Evolutionary conservation across 192 early-diverging fungal species (phyloP), one percentile per base, ranked within the genome.

Genomic region (Mortierella antarctica): DNA sequence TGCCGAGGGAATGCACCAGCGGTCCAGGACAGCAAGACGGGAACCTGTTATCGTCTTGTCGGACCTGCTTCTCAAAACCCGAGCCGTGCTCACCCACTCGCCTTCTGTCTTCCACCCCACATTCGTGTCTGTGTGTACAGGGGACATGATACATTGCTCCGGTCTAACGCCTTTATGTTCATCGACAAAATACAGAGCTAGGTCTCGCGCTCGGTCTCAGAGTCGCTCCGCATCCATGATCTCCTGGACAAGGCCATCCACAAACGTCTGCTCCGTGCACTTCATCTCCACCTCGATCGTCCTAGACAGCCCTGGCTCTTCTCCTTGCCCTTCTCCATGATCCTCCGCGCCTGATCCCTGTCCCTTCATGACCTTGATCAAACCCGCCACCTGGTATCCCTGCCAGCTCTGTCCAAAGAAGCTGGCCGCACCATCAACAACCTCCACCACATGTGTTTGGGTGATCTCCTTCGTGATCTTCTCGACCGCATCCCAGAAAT

Each of bases 391-490:
- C 61, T 89, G 86, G 55, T 83, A 83, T 7, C 85, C 87, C 53
- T 89, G 86, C 41, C 86, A 86, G 41, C 82, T 87, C 52, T 82
- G 83, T 15, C 87, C 90, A 71, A 90, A 91, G 45, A 91, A 83
- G 12, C 88, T 88, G 7, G 88, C 89, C 0, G 89, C 90, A 8
- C 86, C 85, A 39, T 86, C 85, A 13, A 90, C 83, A 20, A 85
- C 73, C 50, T 91, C 87, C 7, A 91, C 90, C 14, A 91, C 73
- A 61, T 87, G 86, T 7, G 87, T 70, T 6, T 89, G 84, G 3
- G 84, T 89, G 1, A 83, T 62, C 15, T 72, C 51, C 45, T 63
- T 50, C 5, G 86, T 84, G 13, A 91, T 71, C 65, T 74, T 73
- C 55, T 86, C 86, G 11, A 89, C 71, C n/a, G 84, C 83, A 23